phyloP scores from a whole-genome alignment of 2,329 filamentous ascomycete species.

The Penicillium freii region DNA sequence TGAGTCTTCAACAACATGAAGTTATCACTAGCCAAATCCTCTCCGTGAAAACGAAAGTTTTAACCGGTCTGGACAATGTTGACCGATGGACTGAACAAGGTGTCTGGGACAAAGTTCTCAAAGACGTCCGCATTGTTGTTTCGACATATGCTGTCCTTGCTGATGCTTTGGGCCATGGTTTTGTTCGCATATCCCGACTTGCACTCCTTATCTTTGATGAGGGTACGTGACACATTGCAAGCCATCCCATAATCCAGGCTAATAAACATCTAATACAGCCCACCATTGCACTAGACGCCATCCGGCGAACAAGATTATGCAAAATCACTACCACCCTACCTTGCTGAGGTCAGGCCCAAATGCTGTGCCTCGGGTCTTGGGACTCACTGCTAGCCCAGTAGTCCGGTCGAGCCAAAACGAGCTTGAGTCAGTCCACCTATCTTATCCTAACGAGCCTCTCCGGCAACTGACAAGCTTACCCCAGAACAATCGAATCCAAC shows the following conservation, averaged over 20 bases:
- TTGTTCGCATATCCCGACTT: slow-evolving; percentile 63
- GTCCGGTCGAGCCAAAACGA: slow-evolving; percentile 57
- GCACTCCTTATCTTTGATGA: slow-evolving; percentile 79
- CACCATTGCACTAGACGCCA: slow-evolving; percentile 69
- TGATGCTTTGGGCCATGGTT: slow-evolving; percentile 72
- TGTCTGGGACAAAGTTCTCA: slow-evolving; percentile 66
- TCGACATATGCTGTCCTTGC: slow-evolving; percentile 73
- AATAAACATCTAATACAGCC: slow-evolving; percentile 43
- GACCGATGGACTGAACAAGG: slow-evolving; percentile 68
- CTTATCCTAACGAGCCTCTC: accelerated
- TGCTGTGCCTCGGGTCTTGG: slow-evolving; percentile 66
- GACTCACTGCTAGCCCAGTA: slow-evolving; percentile 77
- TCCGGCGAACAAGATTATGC: slow-evolving; percentile 70
- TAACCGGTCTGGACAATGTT: slow-evolving; percentile 67
- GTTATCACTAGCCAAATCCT: slow-evolving; percentile 62
- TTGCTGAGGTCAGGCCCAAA: slow-evolving; percentile 27
- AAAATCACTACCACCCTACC: slow-evolving; percentile 62
- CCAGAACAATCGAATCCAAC: slow-evolving; percentile 58
- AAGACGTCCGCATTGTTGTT: slow-evolving; percentile 67
- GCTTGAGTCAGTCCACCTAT: slow-evolving; percentile 47
- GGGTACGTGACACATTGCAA: slow-evolving; percentile 51
- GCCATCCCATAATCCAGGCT: background rate
- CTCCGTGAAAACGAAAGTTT: slow-evolving; percentile 55
- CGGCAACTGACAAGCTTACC: background rate
- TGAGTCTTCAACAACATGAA: slow-evolving; percentile 65